These are phyloP conservation scores for Luffa aegyptiaca DNA, from an alignment of 306 rosid genomes.

Conservation along the genomic window DNA sequence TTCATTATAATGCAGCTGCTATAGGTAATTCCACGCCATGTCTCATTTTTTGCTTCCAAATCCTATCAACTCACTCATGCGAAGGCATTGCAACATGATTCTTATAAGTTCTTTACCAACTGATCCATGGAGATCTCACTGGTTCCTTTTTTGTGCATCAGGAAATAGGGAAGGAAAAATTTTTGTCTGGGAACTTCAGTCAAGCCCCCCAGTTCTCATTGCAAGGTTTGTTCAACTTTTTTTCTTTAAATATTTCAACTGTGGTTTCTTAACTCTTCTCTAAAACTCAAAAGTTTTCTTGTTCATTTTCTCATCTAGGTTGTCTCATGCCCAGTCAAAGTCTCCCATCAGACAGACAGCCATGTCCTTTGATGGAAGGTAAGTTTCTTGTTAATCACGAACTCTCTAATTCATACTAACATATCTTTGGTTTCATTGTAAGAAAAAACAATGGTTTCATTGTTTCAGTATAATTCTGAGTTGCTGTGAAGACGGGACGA, in stretches of 20 bases:
- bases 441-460: not conserved
- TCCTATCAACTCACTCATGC: not conserved
- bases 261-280: not conserved
- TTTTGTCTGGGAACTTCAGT: conserved; percentile 86
- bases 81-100: not conserved
- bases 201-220: conserved; percentile 78
- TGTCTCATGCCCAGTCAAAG: conserved; percentile 76
- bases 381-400: not conserved
- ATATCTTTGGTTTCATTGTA: not conserved
- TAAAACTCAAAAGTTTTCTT: not conserved
- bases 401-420: not conserved
- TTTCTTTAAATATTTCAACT: not conserved
- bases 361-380: conserved; percentile 91
- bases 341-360: conserved; percentile 91
- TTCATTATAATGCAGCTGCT: conserved; percentile 62
- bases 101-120: not conserved
- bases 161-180: conserved; percentile 92
- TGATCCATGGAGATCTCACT: not conserved
- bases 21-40: conserved; percentile 40
- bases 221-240: conserved; percentile 40
- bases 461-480: conserved; percentile 71
- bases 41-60: not conserved
- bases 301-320: conserved; percentile 30
- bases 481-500: conserved; percentile 92
- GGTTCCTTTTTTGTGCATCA: conserved; percentile 12